Base-by-base conservation (phyloP, 805 yeast species). In the Candida awuae region DNA sequence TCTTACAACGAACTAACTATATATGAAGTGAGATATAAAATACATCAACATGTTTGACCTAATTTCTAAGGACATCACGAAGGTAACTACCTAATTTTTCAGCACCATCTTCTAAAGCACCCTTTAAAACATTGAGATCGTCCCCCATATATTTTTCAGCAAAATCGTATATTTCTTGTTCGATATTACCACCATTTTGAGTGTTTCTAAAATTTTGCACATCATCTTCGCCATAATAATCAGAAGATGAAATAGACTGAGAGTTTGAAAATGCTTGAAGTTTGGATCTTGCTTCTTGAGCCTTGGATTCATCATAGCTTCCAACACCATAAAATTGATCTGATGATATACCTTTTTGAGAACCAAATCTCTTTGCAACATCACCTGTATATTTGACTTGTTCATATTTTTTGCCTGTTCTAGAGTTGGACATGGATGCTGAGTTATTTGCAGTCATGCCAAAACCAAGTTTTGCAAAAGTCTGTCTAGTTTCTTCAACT, bases 271-370 rank as follows among this genome's bases (percentile, higher is more conserved):
- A 92, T 4, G 80, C 66, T 58, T 80, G 86, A 39, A 92, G 67
- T 53, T 92, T 88, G n/a, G 73, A 56, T 47, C 72, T 71, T 2
- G 97, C 97, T 60, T 87, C 96, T 33, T 70, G 71, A 39, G 81
- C 81, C 29, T 84, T 84, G 2, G 68, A 69, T 48, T 83, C 82
- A 53, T 86, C 97, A 54, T 74, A 85, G 19, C 77, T 66, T 31
- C 88, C 90, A 54, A 95, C 79, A 15, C 96, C 96, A 61, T 92
- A 92, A 54, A 75, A 77, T 65, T 88, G 94, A 62, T 92, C 97
- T 2, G 97, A 88, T 0, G 97, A 92, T 47, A 92, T 92, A 34
- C 88, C 95, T 71, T 85, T 90, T 59, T 88, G 96, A 29, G 66
- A 67, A 41, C 97, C 97, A 57, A 73, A 92, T 65, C 86, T 84